Conservation (phyloP, 1,284 basidiomycete genomes). For the Sporisorium iseilematis-ciliati region DNA sequence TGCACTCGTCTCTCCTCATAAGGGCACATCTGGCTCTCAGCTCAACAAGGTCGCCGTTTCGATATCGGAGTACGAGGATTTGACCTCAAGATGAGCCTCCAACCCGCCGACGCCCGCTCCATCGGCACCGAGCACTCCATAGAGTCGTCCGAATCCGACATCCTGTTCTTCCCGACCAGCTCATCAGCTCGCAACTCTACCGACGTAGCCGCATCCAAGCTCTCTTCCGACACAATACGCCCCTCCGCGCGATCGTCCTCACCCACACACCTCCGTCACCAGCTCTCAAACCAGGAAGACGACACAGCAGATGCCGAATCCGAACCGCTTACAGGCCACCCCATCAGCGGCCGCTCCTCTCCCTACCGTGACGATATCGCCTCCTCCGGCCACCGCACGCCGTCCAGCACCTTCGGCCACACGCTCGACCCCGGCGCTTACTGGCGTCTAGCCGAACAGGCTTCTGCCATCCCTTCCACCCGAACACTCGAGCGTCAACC, state of each 20-base stretch:
- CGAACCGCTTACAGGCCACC: constrained; percentile 25
- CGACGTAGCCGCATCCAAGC: constrained; percentile 18
- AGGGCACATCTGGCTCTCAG: background rate
- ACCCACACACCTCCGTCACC: constrained; percentile 12
- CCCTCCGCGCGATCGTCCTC: background rate
- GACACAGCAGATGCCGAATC: constrained; percentile 23
- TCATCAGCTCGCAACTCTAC: constrained; percentile 38
- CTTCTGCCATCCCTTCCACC: constrained; percentile 40
- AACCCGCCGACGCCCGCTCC: constrained; percentile 24
- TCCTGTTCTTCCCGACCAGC: constrained; percentile 47
- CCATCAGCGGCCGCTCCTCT: constrained; percentile 12
- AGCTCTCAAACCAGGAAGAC: constrained; percentile 15
- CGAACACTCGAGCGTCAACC: constrained; percentile 24
- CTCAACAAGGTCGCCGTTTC: background rate
- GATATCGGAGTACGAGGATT: background rate
- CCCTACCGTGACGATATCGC: constrained; percentile 28
- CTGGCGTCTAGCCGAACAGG: constrained; percentile 44
- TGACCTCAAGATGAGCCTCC: constrained; percentile 19
- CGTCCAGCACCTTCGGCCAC: constrained; percentile 32
- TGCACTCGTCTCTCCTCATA: background rate
- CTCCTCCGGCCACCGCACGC: constrained; percentile 24
- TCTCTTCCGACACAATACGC: constrained; percentile 47
- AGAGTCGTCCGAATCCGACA: constrained; percentile 38
- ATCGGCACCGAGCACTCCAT: constrained; percentile 27
- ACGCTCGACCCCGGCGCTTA: constrained; percentile 41